Conservation (phyloP, 2,329 filamentous ascomycete species). For the Colletotrichum chrysophilum region DNA sequence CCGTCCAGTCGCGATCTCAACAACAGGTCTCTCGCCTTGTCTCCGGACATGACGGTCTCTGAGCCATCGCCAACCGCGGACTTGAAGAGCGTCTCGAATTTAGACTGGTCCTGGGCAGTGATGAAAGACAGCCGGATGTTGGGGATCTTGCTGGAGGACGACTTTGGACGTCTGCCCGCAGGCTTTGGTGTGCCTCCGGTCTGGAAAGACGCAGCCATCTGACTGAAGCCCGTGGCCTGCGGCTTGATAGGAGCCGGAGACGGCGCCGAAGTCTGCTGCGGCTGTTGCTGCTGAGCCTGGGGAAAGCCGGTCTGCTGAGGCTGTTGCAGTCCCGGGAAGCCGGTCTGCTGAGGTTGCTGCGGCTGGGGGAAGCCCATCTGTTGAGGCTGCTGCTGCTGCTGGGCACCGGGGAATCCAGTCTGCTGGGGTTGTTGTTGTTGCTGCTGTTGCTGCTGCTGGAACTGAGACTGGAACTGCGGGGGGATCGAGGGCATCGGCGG, state of each 20-base stretch:
- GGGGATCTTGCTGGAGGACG: constrained; percentile 75
- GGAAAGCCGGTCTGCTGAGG: constrained; percentile 50
- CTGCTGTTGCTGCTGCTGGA: constrained; percentile 57
- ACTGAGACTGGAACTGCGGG: constrained; percentile 65
- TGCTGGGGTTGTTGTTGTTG: constrained; percentile 44
- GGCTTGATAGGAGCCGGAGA: constrained; percentile 65
- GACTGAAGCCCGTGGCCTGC: constrained; percentile 68
- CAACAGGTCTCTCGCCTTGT: constrained; percentile 89
- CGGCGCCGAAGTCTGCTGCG: constrained; percentile 55
- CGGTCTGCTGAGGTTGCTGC: constrained; percentile 44
- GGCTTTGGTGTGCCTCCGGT: constrained; percentile 51
- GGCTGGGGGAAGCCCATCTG: constrained; percentile 50
- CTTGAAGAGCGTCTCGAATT: constrained; percentile 98
- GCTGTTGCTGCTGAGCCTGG: constrained; percentile 21
- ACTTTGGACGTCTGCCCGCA: constrained; percentile 53
- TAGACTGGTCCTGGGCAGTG: constrained; percentile 90
- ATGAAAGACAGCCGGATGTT: constrained; percentile 96
- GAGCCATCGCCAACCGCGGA: constrained; percentile 86
- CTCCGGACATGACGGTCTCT: constrained; percentile 81
- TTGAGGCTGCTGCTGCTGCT: constrained; percentile 51
- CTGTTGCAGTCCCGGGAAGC: constrained; percentile 48
- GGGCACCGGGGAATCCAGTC: constrained; percentile 48
- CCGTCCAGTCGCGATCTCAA: constrained; percentile 88
- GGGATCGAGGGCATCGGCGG: constrained; percentile 66
- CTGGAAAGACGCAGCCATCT: constrained; percentile 72